Base-by-base conservation (phyloP, 805 yeast species). In the Yarrowia bubula region DNA sequence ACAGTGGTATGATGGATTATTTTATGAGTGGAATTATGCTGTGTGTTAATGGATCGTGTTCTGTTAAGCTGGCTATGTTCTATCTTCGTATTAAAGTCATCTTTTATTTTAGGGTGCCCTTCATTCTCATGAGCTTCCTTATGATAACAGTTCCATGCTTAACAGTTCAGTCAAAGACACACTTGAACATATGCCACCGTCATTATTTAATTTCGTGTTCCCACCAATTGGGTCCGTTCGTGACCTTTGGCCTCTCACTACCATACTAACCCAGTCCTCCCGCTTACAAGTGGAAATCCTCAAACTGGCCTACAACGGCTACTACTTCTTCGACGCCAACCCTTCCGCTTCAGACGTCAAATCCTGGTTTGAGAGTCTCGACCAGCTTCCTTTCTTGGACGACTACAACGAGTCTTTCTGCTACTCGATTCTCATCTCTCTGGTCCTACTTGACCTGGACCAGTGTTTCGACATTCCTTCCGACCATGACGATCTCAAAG, bases 401-500 rank as follows among this genome's bases (percentile, higher is more conserved):
- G 41, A 42, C n/a, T 43, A 44, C 51, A 47, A 57, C 3, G 47
- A 46, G 39, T 28, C 33, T 4, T 46, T 18, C 38, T 46, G 65
- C 5, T 41, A 67, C 39, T 39, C 66, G 39, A 41, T 51, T 11
- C 48, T 69, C 31, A 68, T 67, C 28, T 67, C 70, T 1, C 48
- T 70, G 35, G 66, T 72, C 53, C 70, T 75, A 46, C 47, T 75
- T 9, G 72, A 74, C 35, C 63, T 73, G 10, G 68, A 69, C 28
- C 75, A 72, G 55, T 70, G 69, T 50, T 71, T 72, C 66, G 41
- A 65, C 7, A 39, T 53, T 3, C 63, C 68, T 2, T 47, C 35
- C 2, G 60, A 65, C 33, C 39, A 28, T n/a, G 41, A 41, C n/a
- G 60, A 58, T 18, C 60, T 9, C 22, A 39, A 13, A 14, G 8